phyloP scores from a whole-genome alignment of 768 basidiomycete species.

The Panellus pusillus region DNA sequence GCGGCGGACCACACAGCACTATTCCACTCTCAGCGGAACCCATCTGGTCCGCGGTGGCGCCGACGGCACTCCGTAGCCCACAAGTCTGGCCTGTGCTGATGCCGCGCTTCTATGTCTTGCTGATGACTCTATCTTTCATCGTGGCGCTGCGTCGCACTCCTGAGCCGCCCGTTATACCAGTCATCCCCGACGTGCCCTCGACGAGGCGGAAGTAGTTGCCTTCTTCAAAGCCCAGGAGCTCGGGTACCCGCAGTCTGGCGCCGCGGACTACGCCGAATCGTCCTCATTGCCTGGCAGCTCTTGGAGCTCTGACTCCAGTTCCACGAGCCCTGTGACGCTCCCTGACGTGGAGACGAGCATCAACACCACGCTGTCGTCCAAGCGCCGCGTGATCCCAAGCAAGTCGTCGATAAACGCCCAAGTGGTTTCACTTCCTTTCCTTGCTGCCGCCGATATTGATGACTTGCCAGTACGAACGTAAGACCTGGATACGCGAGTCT shows the following conservation, averaged over 20 bases:
- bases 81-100: constrained; percentile 22
- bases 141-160: constrained; percentile 11
- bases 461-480: constrained; percentile 18
- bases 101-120: constrained; percentile 22
- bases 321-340: constrained; percentile 31
- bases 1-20: not conserved
- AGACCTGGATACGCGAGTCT: constrained; percentile 18
- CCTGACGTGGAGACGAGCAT: constrained; percentile 8
- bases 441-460: not conserved
- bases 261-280: constrained; percentile 12
- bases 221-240: constrained; percentile 19
- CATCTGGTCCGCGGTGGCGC: constrained; percentile 28
- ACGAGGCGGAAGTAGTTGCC: constrained; percentile 26
- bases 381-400: constrained; percentile 10
- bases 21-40: not conserved
- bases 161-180: constrained; percentile 9
- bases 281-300: constrained; percentile 10
- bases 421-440: constrained; percentile 22
- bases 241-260: constrained; percentile 6
- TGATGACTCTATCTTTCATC: constrained; percentile 18
- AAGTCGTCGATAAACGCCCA: constrained; percentile 37
- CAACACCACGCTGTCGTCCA: not conserved
- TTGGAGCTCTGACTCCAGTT: constrained; percentile 5
- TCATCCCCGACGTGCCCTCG: constrained; percentile 30
- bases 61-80: constrained; percentile 22